phyloP scores from a whole-genome alignment of 2,329 filamentous ascomycete genomes.

The Xylariomycetidae sp. region DNA sequence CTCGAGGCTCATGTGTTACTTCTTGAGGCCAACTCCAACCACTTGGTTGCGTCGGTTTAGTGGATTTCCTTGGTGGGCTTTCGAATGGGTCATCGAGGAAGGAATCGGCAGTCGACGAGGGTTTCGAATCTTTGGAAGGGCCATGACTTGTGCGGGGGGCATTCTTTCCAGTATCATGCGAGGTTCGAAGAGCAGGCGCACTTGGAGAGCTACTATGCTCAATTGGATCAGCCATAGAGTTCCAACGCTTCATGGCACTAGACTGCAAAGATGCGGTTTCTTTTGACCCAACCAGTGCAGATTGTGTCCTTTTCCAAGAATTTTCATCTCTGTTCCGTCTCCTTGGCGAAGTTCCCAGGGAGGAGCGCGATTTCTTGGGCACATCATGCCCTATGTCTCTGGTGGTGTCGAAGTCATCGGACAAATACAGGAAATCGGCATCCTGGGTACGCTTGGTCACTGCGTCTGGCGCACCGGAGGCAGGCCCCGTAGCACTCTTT shows the following conservation, averaged over 20 bases:
- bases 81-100: slow-evolving; percentile 9
- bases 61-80: slow-evolving; percentile 15
- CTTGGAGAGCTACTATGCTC: slow-evolving; percentile 23
- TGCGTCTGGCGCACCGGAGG: neutral
- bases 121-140: too few relatives aligned
- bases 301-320: slow-evolving; percentile 10
- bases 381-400: slow-evolving; percentile 29
- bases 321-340: slow-evolving; percentile 3
- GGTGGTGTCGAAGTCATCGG: slow-evolving; percentile 37
- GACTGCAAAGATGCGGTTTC: slow-evolving; percentile 7
- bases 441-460: slow-evolving; percentile 14
- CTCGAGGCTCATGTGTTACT: slow-evolving; percentile 1
- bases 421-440: slow-evolving; percentile 28
- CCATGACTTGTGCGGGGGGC: too few relatives aligned
- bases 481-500: slow-evolving; percentile 1
- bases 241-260: slow-evolving; percentile 14
- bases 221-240: slow-evolving; percentile 21
- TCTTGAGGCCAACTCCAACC: slow-evolving; percentile 2
- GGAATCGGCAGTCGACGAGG: too few relatives aligned
- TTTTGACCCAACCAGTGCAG: slow-evolving; percentile 8
- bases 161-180: neutral
- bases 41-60: neutral
- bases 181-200: slow-evolving; percentile 1
- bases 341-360: slow-evolving; percentile 1
- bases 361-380: slow-evolving; percentile 15